Percentiles rank a stretch among this genome's conserved stretches.
phyloP scores from a whole-genome alignment of 2,329 filamentous ascomycete genomes.

The Fusarium hainanense region DNA sequence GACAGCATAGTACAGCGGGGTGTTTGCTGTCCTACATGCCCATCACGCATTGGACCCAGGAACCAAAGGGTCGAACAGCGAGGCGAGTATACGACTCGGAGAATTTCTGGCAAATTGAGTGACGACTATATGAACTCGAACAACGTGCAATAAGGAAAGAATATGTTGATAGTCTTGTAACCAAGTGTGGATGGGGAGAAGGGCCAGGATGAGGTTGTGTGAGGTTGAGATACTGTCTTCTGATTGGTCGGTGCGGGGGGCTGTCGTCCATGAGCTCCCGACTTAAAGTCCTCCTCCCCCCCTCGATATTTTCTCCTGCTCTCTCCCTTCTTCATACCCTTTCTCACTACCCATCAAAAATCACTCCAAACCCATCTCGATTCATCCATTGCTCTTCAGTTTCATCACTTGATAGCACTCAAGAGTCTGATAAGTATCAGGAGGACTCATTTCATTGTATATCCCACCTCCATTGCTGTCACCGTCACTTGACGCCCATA shows the following conservation, averaged over 20 bases:
- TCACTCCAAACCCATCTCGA: constrained; percentile 9
- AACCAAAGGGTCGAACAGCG: neutral
- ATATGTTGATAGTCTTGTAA: neutral
- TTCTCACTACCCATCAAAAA: constrained; percentile 31
- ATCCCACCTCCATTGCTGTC: constrained; percentile 11
- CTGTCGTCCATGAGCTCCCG: constrained; percentile 5
- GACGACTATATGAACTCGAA: neutral
- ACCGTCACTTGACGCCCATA: neutral
- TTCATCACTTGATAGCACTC: constrained; percentile 30
- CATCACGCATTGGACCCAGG: neutral
- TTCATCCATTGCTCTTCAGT: constrained; percentile 8
- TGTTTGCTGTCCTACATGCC: neutral
- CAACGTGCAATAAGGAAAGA: neutral
- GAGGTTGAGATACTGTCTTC: constrained; percentile 26
- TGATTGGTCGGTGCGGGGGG: constrained; percentile 41
- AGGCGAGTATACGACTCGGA: neutral
- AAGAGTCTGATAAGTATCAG: constrained; percentile 9
- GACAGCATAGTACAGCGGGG: too few species aligned
- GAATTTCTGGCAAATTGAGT: neutral
- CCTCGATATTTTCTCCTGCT: constrained; percentile 21
- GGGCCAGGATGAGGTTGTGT: constrained; percentile 39
- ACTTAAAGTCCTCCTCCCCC: constrained; percentile 40
- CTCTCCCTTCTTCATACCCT: constrained; percentile 34
- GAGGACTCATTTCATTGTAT: constrained; percentile 15
- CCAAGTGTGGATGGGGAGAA: constrained; percentile 9